phyloP scores from a whole-genome alignment of 768 basidiomycete genomes.

The Pholiota conissans region DNA sequence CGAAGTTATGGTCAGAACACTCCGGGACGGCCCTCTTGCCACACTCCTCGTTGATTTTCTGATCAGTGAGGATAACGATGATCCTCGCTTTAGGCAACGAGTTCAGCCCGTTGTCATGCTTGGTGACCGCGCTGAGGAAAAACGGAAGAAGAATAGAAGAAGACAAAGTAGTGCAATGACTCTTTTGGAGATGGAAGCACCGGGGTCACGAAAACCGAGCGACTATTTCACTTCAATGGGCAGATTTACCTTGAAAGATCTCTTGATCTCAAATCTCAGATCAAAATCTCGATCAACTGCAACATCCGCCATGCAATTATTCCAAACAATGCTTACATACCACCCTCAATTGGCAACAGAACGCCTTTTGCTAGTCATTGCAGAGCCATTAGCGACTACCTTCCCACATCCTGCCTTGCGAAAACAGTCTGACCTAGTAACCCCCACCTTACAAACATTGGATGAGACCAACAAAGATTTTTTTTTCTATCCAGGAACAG shows the following conservation, averaged over 20 bases:
- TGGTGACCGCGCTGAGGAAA: slow-evolving; percentile 37
- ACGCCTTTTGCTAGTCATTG: slow-evolving; percentile 68
- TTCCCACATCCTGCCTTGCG: slow-evolving; percentile 62
- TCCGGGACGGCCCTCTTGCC: slow-evolving; percentile 66
- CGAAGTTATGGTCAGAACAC: slow-evolving; percentile 80
- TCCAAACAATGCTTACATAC: slow-evolving; percentile 70
- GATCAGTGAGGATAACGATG: slow-evolving; percentile 82
- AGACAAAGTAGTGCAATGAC: slow-evolving; percentile 89
- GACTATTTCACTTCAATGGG: slow-evolving; percentile 88
- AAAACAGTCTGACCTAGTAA: slow-evolving; percentile 10
- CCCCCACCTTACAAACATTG: slow-evolving; percentile 23
- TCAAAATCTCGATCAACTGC: slow-evolving; percentile 65
- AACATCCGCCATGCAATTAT: slow-evolving; percentile 77
- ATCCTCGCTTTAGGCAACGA: slow-evolving; percentile 43
- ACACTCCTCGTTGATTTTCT: slow-evolving; percentile 78
- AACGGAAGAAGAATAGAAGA: slow-evolving; percentile 47
- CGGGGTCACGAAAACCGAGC: slow-evolving; percentile 65
- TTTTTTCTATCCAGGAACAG: slow-evolving; percentile 42
- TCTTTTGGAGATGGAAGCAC: slow-evolving; percentile 84
- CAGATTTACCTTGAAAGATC: slow-evolving; percentile 89
- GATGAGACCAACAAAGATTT: slow-evolving; percentile 53
- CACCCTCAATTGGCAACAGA: slow-evolving; percentile 68
- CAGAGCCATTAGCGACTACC: slow-evolving; percentile 70
- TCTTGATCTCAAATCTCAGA: slow-evolving; percentile 76
- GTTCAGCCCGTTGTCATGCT: slow-evolving; percentile 46